phyloP scores from a whole-genome alignment of 306 rosid genomes.

The Sphenostylis stenocarpa region DNA sequence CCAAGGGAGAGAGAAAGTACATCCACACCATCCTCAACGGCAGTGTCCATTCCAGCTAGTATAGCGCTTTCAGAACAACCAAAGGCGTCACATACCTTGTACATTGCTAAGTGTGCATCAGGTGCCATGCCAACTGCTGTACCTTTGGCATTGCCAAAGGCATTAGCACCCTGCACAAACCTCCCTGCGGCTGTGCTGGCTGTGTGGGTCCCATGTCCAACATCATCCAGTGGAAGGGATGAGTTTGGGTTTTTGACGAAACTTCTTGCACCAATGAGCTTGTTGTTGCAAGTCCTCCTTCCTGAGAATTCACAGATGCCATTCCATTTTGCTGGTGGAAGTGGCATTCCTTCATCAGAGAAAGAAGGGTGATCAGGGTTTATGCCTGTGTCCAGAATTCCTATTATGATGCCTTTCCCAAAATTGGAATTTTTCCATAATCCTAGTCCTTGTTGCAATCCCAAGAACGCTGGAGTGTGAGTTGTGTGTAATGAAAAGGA shows the following conservation, averaged over 20 bases:
- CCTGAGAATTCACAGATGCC: conserved; percentile 66
- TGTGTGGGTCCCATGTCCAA: conserved; percentile 81
- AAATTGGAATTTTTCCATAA: conserved; percentile 51
- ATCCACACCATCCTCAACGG: conserved; percentile 58
- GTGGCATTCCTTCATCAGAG: conserved; percentile 40
- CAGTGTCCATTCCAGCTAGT: conserved; percentile 51
- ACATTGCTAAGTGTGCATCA: conserved; percentile 57
- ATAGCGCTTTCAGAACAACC: conserved; percentile 44
- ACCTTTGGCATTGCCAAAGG: conserved; percentile 58
- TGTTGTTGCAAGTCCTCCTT: conserved; percentile 51
- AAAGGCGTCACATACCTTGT: conserved; percentile 19
- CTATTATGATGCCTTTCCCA: conserved; percentile 68
- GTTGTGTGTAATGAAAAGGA: conserved; percentile 61
- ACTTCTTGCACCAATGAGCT: conserved; percentile 68
- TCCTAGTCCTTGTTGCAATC: conserved; percentile 45
- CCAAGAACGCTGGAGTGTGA: conserved; percentile 64
- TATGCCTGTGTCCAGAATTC: conserved; percentile 67
- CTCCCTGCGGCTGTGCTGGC: conserved; percentile 61
- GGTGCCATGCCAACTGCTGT: conserved; percentile 77
- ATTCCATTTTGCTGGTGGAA: conserved; percentile 71
- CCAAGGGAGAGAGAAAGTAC: conserved; percentile 70
- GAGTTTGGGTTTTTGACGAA: background rate
- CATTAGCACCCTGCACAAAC: conserved; percentile 42
- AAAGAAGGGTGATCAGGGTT: conserved; percentile 61
- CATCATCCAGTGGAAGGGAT: conserved; percentile 44